A percentile compares a stretch with the other conserved stretches of the same genome.
phyloP scores from a whole-genome alignment of 768 basidiomycete genomes.

The Naganishia onofrii region DNA sequence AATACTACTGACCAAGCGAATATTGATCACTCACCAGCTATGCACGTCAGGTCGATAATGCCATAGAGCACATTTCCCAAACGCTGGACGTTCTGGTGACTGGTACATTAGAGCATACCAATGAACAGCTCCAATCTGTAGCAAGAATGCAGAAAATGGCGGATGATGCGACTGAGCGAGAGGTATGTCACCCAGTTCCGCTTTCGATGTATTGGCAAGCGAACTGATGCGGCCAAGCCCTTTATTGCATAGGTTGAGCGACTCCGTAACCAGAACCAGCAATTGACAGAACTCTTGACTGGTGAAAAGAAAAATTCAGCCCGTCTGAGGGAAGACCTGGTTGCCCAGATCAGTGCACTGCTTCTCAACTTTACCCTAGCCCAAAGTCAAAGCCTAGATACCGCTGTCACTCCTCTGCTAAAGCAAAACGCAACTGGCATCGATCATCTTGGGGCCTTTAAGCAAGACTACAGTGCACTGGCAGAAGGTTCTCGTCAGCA shows the following conservation, averaged over 20 bases:
- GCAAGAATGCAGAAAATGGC: constrained; percentile 56
- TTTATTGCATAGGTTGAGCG: constrained; percentile 55
- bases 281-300: constrained; percentile 63
- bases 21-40: not conserved
- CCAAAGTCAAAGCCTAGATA: constrained; percentile 65
- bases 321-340: constrained; percentile 67
- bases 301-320: constrained; percentile 67
- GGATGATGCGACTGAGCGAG: constrained; percentile 35
- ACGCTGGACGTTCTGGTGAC: constrained; percentile 63
- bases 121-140: constrained; percentile 59
- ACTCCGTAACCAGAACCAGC: constrained; percentile 68
- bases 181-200: constrained; percentile 34
- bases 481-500: constrained; percentile 30
- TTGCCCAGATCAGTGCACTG: constrained; percentile 71
- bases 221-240: not conserved
- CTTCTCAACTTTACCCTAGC: constrained; percentile 68
- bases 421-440: constrained; percentile 62
- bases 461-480: constrained; percentile 45
- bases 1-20: not conserved
- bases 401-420: constrained; percentile 60
- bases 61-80: constrained; percentile 49
- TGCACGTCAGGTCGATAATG: constrained; percentile 23
- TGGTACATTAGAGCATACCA: constrained; percentile 62
- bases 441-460: constrained; percentile 58
- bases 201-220: not conserved